Percentiles rank a stretch among this genome's conserved stretches.
phyloP scores from a whole-genome alignment of 2,329 filamentous ascomycete species.

The Arthroderma sp. region DNA sequence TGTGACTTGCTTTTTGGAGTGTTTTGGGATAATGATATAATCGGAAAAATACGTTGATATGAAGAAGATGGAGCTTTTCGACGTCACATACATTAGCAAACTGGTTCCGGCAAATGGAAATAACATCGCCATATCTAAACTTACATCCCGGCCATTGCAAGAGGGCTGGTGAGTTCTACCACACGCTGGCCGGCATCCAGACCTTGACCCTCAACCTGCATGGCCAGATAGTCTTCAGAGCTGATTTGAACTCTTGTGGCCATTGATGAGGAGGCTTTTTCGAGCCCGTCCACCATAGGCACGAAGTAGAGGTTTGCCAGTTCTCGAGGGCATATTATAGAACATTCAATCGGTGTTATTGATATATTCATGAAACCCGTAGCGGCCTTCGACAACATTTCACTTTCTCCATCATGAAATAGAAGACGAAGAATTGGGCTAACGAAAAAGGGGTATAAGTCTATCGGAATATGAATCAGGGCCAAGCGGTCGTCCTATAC shows the following conservation, averaged over 20 bases:
- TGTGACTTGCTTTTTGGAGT: constrained; percentile 61
- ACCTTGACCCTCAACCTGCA: constrained; percentile 80
- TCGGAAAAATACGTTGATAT: constrained; percentile 97
- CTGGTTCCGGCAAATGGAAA: not conserved
- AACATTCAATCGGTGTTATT: constrained; percentile 84
- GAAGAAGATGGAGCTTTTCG: constrained; percentile 72
- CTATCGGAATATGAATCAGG: constrained; percentile 78
- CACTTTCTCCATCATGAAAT: constrained; percentile 46
- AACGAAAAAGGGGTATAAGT: constrained; percentile 63
- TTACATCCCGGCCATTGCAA: constrained; percentile 79
- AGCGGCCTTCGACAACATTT: constrained; percentile 34
- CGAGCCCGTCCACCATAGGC: constrained; percentile 55
- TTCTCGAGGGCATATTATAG: constrained; percentile 70
- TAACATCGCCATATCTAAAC: constrained; percentile 17
- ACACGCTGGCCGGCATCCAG: constrained; percentile 86
- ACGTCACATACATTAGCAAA: not conserved
- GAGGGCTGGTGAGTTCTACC: constrained; percentile 76
- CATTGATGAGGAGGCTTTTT: constrained; percentile 26
- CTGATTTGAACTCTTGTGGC: constrained; percentile 56
- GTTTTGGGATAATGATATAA: constrained; percentile 80
- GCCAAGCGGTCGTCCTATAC: constrained; percentile 71
- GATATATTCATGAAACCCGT: constrained; percentile 89
- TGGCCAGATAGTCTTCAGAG: constrained; percentile 70
- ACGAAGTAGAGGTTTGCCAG: constrained; percentile 65
- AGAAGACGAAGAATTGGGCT: constrained; percentile 80